Evolutionary conservation across 768 basidiomycete genomes (phyloP).

Genomic region (Trametes coccinea): DNA sequence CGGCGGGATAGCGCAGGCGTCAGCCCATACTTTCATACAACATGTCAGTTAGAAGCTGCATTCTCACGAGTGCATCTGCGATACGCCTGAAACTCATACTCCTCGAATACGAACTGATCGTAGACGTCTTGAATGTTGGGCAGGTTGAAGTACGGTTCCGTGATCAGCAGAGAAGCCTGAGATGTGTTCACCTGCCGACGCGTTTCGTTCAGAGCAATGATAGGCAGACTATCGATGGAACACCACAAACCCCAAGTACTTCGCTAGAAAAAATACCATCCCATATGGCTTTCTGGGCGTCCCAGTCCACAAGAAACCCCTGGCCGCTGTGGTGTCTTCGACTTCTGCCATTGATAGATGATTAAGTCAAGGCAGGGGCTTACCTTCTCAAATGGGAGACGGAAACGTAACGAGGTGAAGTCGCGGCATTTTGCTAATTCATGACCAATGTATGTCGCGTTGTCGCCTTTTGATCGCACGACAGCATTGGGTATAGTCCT

Average conservation of each 20-base stretch:
- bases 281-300: constrained; percentile 93
- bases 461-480: constrained; percentile 82
- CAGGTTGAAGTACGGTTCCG: constrained; percentile 93
- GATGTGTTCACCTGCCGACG: constrained; percentile 65
- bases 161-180: constrained; percentile 76
- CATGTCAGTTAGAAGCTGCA: background rate
- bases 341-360: constrained; percentile 11
- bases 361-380: constrained; percentile 15
- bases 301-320: constrained; percentile 96
- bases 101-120: constrained; percentile 95
- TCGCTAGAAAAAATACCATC: constrained; percentile 82
- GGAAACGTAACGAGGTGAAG: constrained; percentile 77
- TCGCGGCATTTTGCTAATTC: constrained; percentile 78
- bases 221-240: background rate
- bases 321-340: constrained; percentile 35
- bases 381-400: constrained; percentile 89
- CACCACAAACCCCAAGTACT: constrained; percentile 18
- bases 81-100: constrained; percentile 90
- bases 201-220: background rate
- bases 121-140: constrained; percentile 90
- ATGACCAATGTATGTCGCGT: constrained; percentile 80
- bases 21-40: constrained; percentile 16
- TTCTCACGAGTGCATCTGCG: constrained; percentile 77
- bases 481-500: constrained; percentile 83
- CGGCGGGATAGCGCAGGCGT: constrained; percentile 5